Conservation (phyloP, 148 eudicot genomes). For the Selenicereus undatus region DNA sequence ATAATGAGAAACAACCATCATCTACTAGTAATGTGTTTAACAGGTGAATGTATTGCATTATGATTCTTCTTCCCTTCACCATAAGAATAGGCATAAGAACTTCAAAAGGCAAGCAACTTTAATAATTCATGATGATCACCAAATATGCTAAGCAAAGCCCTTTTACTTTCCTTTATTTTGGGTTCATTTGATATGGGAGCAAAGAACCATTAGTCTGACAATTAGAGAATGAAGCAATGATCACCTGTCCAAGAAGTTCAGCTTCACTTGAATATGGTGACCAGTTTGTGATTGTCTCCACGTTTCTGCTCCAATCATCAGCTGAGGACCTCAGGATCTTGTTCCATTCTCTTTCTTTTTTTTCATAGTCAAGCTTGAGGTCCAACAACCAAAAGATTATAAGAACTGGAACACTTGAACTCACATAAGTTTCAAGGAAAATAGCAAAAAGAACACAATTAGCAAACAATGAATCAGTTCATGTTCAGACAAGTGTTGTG, state of each 20-base stretch:
- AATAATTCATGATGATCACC: background rate
- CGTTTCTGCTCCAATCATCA: constrained; percentile 65
- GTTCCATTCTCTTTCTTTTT: constrained; percentile 48
- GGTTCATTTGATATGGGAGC: background rate
- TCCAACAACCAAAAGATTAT: constrained; percentile 15
- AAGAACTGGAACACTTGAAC: background rate
- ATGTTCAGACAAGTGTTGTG: background rate
- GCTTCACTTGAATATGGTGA: constrained; percentile 88
- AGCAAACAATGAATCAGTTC: background rate
- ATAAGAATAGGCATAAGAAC: background rate
- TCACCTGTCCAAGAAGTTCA: constrained; percentile 85
- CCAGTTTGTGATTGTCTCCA: constrained; percentile 72
- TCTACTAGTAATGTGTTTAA: background rate
- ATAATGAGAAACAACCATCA: background rate
- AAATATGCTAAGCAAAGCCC: background rate
- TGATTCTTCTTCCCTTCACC: background rate
- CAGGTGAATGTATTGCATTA: background rate
- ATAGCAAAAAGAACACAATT: background rate
- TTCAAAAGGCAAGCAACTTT: background rate
- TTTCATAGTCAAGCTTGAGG: constrained; percentile 74
- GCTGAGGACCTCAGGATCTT: constrained; percentile 50
- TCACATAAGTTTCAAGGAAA: background rate
- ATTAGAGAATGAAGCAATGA: background rate
- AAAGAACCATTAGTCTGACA: background rate
- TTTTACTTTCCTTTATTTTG: background rate